Evolutionary conservation across 345 rosid species (phyloP).

Genomic region (Balakata baccata): DNA sequence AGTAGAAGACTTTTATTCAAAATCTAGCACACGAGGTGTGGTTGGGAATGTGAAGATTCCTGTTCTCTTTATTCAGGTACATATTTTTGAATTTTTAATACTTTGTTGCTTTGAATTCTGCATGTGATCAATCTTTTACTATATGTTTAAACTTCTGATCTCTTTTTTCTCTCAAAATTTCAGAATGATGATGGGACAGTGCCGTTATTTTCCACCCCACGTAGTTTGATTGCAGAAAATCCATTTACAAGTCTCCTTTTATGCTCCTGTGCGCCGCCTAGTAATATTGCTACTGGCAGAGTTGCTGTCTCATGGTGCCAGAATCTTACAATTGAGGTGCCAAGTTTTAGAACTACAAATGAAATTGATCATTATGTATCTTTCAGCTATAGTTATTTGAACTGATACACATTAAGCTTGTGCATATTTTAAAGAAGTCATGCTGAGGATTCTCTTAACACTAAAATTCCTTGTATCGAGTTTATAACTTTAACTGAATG

Average conservation of each 20-base stretch:
- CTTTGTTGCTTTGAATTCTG: constrained; percentile 6
- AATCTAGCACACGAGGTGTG: constrained; percentile 61
- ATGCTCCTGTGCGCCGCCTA: constrained; percentile 53
- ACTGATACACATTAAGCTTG: background rate
- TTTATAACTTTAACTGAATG: background rate
- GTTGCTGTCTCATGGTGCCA: constrained; percentile 74
- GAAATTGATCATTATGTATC: background rate
- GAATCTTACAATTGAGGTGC: constrained; percentile 77
- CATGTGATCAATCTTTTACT: background rate
- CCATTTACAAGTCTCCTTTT: constrained; percentile 82
- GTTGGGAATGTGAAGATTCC: constrained; percentile 85
- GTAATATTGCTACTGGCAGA: constrained; percentile 24
- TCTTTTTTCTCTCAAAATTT: constrained; percentile 19
- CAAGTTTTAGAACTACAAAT: background rate
- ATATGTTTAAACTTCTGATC: constrained; percentile 21
- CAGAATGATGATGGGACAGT: constrained; percentile 77
- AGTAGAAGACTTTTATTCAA: constrained; percentile 71
- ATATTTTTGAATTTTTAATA: constrained; percentile 12
- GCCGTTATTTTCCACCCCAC: constrained; percentile 69
- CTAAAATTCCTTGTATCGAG: too few species aligned
- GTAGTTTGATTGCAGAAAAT: constrained; percentile 82
- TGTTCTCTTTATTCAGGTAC: constrained; percentile 88
- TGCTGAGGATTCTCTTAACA: too few species aligned
- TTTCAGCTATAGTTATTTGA: constrained; percentile 2
- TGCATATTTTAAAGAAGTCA: background rate